Evolutionary conservation across 352 stramenopile genomes (phyloP).

Genomic region (Pythium aquatile): DNA sequence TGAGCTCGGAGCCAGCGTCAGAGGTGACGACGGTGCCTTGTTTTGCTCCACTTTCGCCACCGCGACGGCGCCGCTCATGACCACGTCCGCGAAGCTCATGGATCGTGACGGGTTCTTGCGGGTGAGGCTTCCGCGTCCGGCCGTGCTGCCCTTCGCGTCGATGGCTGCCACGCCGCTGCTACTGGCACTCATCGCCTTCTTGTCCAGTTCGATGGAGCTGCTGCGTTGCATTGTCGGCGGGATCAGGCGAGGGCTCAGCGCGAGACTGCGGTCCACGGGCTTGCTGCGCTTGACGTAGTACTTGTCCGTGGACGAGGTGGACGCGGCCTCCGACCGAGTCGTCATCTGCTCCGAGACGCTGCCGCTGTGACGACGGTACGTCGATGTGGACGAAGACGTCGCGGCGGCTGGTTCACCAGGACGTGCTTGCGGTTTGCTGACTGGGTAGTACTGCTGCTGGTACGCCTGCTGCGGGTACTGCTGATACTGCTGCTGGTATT

Average conservation of each 20-base stretch:
- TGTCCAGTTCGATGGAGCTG: slow-evolving; percentile 29
- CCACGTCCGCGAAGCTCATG: slow-evolving; percentile 85
- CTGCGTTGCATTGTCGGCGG: slow-evolving; percentile 30
- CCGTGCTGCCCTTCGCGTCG: slow-evolving; percentile 1
- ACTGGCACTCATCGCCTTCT: slow-evolving; percentile 4
- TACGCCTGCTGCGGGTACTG: slow-evolving; percentile 30
- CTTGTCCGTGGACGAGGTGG: slow-evolving; percentile 38
- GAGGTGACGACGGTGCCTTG: slow-evolving; percentile 43
- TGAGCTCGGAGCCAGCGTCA: slow-evolving; percentile 41
- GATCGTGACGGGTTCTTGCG: slow-evolving; percentile 73
- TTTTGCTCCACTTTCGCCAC: slow-evolving; percentile 23
- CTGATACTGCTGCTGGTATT: slow-evolving; percentile 18
- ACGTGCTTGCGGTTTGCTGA: slow-evolving; percentile 29
- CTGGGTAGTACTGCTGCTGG: slow-evolving; percentile 27
- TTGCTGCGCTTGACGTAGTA: slow-evolving; percentile 41
- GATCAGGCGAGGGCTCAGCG: slow-evolving; percentile 44
- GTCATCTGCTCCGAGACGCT: slow-evolving; percentile 68
- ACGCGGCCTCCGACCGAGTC: slow-evolving; percentile 50
- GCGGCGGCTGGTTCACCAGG: neutral
- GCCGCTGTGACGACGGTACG: slow-evolving; percentile 62
- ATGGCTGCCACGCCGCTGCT: neutral
- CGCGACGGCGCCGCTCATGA: slow-evolving; percentile 48
- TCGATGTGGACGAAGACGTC: neutral
- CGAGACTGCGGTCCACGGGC: slow-evolving; percentile 25
- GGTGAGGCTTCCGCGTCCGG: slow-evolving; percentile 18